Percentiles rank a stretch among this genome's conserved stretches.
Conservation (phyloP, 2,329 filamentous ascomycete genomes). For the Talaromyces atroroseus region DNA sequence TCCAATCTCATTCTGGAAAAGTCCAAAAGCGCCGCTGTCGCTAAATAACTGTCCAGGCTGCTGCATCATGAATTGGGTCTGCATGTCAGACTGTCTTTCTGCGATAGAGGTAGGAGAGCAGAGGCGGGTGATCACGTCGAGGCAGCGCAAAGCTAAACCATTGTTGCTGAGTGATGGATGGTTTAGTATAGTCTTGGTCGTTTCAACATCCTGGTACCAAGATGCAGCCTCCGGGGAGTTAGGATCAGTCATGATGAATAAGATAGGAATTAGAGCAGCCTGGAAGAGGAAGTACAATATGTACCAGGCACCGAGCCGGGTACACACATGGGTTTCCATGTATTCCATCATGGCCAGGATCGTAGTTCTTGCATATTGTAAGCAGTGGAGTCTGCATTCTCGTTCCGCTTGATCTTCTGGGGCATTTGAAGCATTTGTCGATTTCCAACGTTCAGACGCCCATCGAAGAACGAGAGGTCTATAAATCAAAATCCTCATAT, state of each 20-base stretch:
- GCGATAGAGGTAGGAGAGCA: slow-evolving; percentile 26
- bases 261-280: slow-evolving; percentile 39
- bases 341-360: slow-evolving; percentile 40
- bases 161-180: slow-evolving; percentile 35
- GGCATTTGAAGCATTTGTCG: slow-evolving; percentile 22
- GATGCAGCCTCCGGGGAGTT: slow-evolving; percentile 30
- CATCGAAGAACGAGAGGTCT: slow-evolving; percentile 39
- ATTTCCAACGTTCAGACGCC: slow-evolving; percentile 33
- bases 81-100: slow-evolving; percentile 14
- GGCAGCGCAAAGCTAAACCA: slow-evolving; percentile 34
- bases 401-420: slow-evolving; percentile 32
- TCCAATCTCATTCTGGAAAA: slow-evolving; percentile 26
- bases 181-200: slow-evolving; percentile 35
- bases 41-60: slow-evolving; percentile 34
- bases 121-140: slow-evolving; percentile 36
- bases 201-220: slow-evolving; percentile 37
- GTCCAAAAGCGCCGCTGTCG: slow-evolving; percentile 28
- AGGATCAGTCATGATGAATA: slow-evolving; percentile 40
- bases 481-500: slow-evolving; percentile 40
- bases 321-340: slow-evolving; percentile 36
- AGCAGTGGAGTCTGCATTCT: slow-evolving; percentile 35
- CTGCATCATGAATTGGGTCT: slow-evolving; percentile 29
- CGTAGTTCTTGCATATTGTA: slow-evolving; percentile 37
- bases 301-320: slow-evolving; percentile 40
- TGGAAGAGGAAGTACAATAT: slow-evolving; percentile 44